Conservation (phyloP, 192 early-diverging fungal species). For the Gigaspora rosea region DNA sequence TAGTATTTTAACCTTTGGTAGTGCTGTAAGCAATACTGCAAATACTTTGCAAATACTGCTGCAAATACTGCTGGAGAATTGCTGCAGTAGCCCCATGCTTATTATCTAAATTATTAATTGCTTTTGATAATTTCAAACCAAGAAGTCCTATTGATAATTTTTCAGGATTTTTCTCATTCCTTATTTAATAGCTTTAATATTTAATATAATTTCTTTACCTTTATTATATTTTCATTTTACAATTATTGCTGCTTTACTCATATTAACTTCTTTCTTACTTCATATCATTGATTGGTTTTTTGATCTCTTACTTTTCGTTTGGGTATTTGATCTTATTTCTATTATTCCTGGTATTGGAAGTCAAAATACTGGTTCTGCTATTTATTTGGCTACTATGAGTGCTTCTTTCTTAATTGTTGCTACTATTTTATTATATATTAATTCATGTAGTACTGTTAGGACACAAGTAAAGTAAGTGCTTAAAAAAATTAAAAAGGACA, state of each 20-base stretch:
- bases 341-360: constrained; percentile 22
- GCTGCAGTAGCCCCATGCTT: no score
- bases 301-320: neutral
- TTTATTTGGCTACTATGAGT: neutral
- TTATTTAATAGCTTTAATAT: no score
- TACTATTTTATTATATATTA: neutral
- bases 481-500: no score
- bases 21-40: neutral
- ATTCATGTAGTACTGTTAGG: neutral
- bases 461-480: no score
- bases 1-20: no score
- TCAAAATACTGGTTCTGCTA: constrained; percentile 18
- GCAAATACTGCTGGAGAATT: no score
- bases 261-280: constrained; percentile 8
- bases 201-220: no score
- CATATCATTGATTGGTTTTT: neutral
- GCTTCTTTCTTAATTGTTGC: constrained; percentile 8
- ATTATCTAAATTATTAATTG: neutral
- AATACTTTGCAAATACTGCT: neutral
- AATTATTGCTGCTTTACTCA: neutral
- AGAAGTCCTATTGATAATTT: no score
- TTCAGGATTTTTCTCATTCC: no score
- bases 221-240: neutral
- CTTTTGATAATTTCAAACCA: neutral
- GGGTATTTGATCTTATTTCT: neutral